Conservation (phyloP, 306 rosid genomes). For the Alnus glutinosa region DNA sequence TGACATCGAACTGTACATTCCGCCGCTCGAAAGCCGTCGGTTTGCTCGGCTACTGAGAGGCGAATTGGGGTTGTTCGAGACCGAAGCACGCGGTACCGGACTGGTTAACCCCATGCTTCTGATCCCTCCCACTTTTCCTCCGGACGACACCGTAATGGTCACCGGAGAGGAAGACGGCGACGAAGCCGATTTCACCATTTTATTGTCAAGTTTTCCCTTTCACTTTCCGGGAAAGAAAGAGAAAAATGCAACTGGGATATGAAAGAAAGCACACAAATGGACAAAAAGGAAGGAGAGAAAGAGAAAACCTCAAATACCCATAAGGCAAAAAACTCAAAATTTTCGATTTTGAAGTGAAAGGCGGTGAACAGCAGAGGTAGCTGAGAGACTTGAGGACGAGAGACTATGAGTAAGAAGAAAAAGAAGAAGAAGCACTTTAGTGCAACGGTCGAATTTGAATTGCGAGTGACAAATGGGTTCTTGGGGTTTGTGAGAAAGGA, state of each 20-base stretch:
- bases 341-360: slow-evolving; percentile 5
- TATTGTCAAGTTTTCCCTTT: background rate
- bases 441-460: slow-evolving; percentile 66
- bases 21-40: slow-evolving; percentile 46
- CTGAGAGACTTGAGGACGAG: background rate
- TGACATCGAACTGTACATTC: slow-evolving; percentile 39
- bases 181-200: slow-evolving; percentile 58
- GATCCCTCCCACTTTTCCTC: slow-evolving; percentile 51
- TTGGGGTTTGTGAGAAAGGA: slow-evolving; percentile 20
- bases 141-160: slow-evolving; percentile 70
- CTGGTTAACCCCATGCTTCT: slow-evolving; percentile 76
- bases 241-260: background rate
- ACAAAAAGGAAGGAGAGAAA: slow-evolving; percentile 9
- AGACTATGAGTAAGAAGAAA: background rate
- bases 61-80: slow-evolving; percentile 67
- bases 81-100: slow-evolving; percentile 64
- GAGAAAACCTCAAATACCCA: slow-evolving; percentile 12
- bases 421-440: background rate
- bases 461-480: slow-evolving; percentile 21
- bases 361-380: background rate
- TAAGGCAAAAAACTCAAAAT: slow-evolving; percentile 12
- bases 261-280: background rate
- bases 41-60: slow-evolving; percentile 56
- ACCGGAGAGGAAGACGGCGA: slow-evolving; percentile 81
- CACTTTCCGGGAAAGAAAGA: background rate